Evolutionary conservation across 768 basidiomycete genomes (phyloP), one percentile per base, ranked within the genome.

Genomic region (Hebeloma cylindrosporum): DNA sequence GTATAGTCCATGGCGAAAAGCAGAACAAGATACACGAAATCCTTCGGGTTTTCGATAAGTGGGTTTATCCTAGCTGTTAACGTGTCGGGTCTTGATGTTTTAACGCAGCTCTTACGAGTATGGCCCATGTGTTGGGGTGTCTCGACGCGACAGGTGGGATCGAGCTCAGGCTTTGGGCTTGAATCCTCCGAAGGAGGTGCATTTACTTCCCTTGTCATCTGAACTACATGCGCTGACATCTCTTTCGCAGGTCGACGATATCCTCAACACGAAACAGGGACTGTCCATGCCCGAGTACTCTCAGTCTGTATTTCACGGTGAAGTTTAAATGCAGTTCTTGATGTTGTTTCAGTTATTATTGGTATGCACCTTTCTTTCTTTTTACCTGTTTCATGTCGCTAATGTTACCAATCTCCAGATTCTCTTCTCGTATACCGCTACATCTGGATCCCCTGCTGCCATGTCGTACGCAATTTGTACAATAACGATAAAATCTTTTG

Each of bases 101-200:
- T 9, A 16, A 10, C 18, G 7, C 36, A 89, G 87, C 60, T 78
- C 82, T 2, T 85, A 84, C 45, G 80, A 88, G 52, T 93, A 82
- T 58, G 91, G 90, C 0, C 90, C 89, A 2, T 89, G 84, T 52
- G 68, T 84, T 16, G 87, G 89, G 0, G 75, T 90, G 42, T 78
- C 82, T n/a, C 80, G 93, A 21, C 66, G 95, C 10, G 82, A 93
- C 50, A 74, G 94, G 28, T 97, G 93, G 91, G 79, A 93, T 58
- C 75, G 93, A 37, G 94, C 94, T 0, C 62, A 82, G 20, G 73
- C 75, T 7, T 71, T 94, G 33, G 91, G 91, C 2, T 68, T 96
- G 14, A 73, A 83, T 35, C 94, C 93, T 10, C 93, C 54, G 4
- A 47, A 47, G 29, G 54, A 56, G 45, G 50, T 52, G 21, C 23